Percentiles rank a stretch among this genome's conserved stretches.
phyloP scores from a whole-genome alignment of 768 basidiomycete genomes.

The Suillus lakei region DNA sequence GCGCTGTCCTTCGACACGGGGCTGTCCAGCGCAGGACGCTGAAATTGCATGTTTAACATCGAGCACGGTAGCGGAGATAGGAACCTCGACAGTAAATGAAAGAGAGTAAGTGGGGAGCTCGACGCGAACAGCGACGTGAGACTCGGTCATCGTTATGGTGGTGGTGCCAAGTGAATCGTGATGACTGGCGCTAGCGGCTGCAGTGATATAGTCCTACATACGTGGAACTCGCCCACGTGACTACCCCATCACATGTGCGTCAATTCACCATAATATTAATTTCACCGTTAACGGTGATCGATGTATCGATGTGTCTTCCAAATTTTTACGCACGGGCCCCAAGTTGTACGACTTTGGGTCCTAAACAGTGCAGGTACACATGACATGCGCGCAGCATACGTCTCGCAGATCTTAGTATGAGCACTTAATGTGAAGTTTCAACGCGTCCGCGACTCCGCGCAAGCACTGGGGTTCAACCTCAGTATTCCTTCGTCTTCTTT shows the following conservation, averaged over 20 bases:
- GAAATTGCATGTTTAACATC: conserved; percentile 74
- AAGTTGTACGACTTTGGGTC: background rate
- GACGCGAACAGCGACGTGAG: conserved; percentile 52
- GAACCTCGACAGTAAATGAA: conserved; percentile 63
- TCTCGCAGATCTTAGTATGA: background rate
- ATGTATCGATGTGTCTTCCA: background rate
- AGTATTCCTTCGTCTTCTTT: background rate
- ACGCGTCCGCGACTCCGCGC: background rate
- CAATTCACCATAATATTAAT: too few species aligned
- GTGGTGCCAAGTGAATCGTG: background rate
- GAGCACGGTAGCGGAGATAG: conserved; percentile 51
- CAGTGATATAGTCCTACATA: conserved; percentile 13
- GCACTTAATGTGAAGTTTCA: background rate
- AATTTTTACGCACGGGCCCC: background rate
- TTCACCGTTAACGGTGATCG: too few species aligned
- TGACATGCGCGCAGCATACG: background rate
- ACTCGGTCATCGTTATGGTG: conserved; percentile 29
- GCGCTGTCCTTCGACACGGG: conserved; percentile 71
- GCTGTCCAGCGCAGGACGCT: conserved; percentile 62
- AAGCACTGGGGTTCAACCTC: background rate
- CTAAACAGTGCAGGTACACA: background rate
- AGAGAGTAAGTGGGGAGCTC: conserved; percentile 78
- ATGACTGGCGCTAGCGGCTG: background rate
- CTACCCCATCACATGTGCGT: background rate
- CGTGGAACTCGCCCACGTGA: conserved; percentile 39